Evolutionary conservation across 2,329 filamentous ascomycete genomes (phyloP), one percentile per base, ranked within the genome.

Genomic region (Curvularia eragrostidis): DNA sequence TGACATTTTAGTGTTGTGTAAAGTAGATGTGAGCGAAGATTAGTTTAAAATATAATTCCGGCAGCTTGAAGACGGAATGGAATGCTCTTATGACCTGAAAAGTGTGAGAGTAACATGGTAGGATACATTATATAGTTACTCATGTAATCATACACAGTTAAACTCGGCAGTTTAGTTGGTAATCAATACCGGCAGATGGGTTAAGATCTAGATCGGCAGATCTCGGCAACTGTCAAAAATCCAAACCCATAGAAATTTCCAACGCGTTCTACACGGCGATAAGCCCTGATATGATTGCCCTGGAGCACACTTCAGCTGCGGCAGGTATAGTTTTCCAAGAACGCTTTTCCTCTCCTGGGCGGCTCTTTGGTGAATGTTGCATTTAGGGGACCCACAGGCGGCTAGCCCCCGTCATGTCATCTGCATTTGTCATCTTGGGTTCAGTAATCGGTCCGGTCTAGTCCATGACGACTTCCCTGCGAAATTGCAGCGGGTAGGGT

Each of bases 1-100:
- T 8, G 71, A 59, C 71, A 73, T 74, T n/a, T 59, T 62, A 41
- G 26, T 44, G 18, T 28, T 55, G 10, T 55, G 26, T 5, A 21
- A 5, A 32, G 21, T 36, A 41, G 48, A 41, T 48, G 38, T 48
- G 23, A 48, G 30, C 2, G 13, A 46, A 46, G 13, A 18, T 48
- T 7, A 21, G 26, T 46, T 32, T 13, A 28, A n/a, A 7, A 2
- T 12, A 3, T 5, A n/a, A 3, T 23, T n/a, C 18, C 23, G 5
- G 23, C n/a, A 7, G n/a, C 15, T 30, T 6, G 21, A 13, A 6
- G 3, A 36, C 4, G 19, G 5, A 18, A 7, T 15, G 3, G 12
- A 8, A 36, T 48, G 6, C 10, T 8, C 2, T n/a, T 18, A 3
- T 38, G 7, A 15, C 5, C 15, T 47, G 8, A 30, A 9, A 3